A percentile compares a stretch with the other conserved stretches of the same genome.
phyloP scores from a whole-genome alignment of 805 yeast genomes.

The Candida awuae region DNA sequence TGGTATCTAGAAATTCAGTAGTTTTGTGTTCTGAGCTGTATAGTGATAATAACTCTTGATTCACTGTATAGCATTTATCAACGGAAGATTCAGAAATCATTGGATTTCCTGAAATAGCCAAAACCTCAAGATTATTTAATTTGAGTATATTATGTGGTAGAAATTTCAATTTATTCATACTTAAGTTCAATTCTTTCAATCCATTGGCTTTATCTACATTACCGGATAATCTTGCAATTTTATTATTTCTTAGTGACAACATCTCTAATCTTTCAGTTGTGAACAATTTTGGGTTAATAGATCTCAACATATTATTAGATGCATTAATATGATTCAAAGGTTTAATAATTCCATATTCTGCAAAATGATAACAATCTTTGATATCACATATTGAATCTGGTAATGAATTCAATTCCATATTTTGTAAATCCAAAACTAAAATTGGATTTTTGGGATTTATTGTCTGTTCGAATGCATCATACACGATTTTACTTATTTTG shows the following conservation, averaged over 20 bases:
- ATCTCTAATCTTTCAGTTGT: constrained; percentile 43
- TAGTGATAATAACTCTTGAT: constrained; percentile 23
- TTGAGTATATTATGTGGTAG: constrained; percentile 48
- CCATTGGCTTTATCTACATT: constrained; percentile 34
- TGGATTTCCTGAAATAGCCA: constrained; percentile 46
- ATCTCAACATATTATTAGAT: constrained; percentile 39
- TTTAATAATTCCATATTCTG: constrained; percentile 25
- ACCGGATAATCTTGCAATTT: constrained; percentile 39
- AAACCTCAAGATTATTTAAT: constrained; percentile 33
- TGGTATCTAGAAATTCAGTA: constrained; percentile 3
- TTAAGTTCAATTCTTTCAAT: constrained; percentile 44
- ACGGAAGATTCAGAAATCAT: constrained; percentile 17
- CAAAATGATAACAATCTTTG: constrained; percentile 40
- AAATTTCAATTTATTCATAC: constrained; percentile 41
- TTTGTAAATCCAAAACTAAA: constrained; percentile 40
- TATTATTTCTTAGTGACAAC: constrained; percentile 44
- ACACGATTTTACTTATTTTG: constrained; percentile 34
- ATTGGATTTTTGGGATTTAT: constrained; percentile 21
- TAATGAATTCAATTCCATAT: constrained; percentile 37
- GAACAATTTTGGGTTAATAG: constrained; percentile 44
- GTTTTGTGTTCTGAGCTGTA: neutral
- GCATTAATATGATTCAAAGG: constrained; percentile 42
- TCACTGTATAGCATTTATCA: constrained; percentile 11
- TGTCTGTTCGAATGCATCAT: constrained; percentile 11
- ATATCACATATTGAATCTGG: constrained; percentile 56